Evolutionary conservation across 2,329 filamentous ascomycete species (phyloP).

Genomic region (Colletotrichum incanum): DNA sequence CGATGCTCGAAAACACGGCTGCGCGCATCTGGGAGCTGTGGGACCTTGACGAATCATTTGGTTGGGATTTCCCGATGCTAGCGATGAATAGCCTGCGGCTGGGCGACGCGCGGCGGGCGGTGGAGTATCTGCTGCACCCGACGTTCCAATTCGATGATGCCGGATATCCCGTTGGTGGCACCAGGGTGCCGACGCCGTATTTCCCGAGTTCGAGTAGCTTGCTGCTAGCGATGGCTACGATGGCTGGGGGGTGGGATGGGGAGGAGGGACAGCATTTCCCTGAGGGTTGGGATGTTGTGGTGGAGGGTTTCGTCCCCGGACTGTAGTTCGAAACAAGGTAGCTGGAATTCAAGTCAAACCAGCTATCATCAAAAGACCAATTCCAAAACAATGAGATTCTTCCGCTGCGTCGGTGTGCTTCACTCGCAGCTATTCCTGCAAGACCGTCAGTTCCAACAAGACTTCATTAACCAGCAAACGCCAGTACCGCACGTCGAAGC

Average conservation of each 20-base stretch:
- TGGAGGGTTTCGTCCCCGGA: conserved; percentile 61
- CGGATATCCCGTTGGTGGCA: conserved; percentile 68
- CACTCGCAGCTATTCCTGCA: not conserved
- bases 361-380: too few species aligned
- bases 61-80: conserved; percentile 63
- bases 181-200: conserved; percentile 70
- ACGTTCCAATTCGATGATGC: conserved; percentile 70
- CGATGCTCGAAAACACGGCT: conserved; percentile 55
- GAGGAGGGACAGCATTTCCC: conserved; percentile 63
- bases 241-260: conserved; percentile 71
- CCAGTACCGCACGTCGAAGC: not conserved
- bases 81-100: conserved; percentile 61
- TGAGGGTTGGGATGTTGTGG: conserved; percentile 61
- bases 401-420: not conserved
- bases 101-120: conserved; percentile 56
- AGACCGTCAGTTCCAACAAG: not conserved
- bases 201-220: conserved; percentile 67
- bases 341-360: not conserved
- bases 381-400: not conserved
- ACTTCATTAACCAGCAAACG: not conserved
- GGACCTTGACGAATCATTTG: conserved; percentile 58
- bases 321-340: conserved; percentile 2
- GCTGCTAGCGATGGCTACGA: conserved; percentile 68
- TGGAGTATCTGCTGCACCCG: conserved; percentile 63
- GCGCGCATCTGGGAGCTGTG: conserved; percentile 56